Evolutionary conservation across 441 rosid genomes (phyloP), one percentile per base, ranked within the genome.

Genomic region (Raphanus hybrid): DNA sequence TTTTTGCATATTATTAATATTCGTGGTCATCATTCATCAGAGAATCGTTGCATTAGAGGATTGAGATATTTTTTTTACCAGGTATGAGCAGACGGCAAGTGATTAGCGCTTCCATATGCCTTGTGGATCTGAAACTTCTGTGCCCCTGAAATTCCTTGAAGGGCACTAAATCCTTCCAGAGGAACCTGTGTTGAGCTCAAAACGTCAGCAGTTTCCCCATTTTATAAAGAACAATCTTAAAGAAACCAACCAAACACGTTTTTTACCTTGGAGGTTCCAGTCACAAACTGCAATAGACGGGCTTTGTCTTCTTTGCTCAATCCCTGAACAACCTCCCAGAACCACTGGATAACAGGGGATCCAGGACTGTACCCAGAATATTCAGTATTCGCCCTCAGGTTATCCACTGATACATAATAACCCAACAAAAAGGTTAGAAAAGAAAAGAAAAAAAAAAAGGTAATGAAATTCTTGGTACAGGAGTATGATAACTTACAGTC

Each of bases 101-200:
- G 98, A 82, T 88, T 92, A 11, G 87, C 76, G 77, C 97, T 91
- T 79, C 99, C 99, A 74, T 95, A 95, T 16, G 99, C 99, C 81
- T 90, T 95, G 93, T 95, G 99, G 84, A 95, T 95, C 85, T 95
- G 99, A 74, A 95, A 95, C 86, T 91, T 95, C 70, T 95, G 99
- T 3, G 94, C 82, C 10, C 99, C 98, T 57, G 99, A 95, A 73
- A 95, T 95, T 63, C 99, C 99, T 84, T 92, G 98, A 64, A 95
- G 97, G 3, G 99, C 97, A 67, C 91, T 90, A 80, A 91, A 95
- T 66, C 99, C 99, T 85, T 95, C 99, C 73, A 95, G 78, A 35
- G 99, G 99, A 68, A 95, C 99, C 98, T 95, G 86, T 37, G 10
- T 55, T 16, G 61, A 55, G 23, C 15, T 54, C 59, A 54, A 16